Evolutionary conservation across 768 basidiomycete genomes (phyloP).

Genomic region (Favolaschia claudopus): DNA sequence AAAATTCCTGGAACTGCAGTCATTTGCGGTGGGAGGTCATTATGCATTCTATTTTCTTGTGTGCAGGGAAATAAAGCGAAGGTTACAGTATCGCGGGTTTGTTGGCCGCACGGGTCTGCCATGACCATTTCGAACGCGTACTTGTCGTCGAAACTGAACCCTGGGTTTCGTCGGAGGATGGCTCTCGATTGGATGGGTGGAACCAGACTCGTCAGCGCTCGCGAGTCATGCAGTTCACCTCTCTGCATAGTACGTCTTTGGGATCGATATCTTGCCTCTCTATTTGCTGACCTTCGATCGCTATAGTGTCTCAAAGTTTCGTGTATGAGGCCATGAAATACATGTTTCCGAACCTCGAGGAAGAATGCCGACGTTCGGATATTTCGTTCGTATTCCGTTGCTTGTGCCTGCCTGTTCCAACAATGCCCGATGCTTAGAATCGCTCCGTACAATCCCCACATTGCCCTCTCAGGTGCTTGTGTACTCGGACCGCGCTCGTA

Average conservation of each 20-base stretch:
- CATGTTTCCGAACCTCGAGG: conserved; percentile 30
- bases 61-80: no score
- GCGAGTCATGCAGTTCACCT: conserved; percentile 36
- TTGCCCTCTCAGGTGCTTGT: no score
- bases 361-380: conserved; percentile 24
- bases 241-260: conserved; percentile 29
- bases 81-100: conserved; percentile 41
- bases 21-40: conserved; percentile 26
- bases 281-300: neutral
- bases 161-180: conserved; percentile 33
- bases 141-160: conserved; percentile 41
- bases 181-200: conserved; percentile 27
- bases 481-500: no score
- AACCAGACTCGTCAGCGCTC: conserved; percentile 21
- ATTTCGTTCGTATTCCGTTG: conserved; percentile 13
- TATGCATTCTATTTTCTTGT: no score
- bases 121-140: conserved; percentile 41
- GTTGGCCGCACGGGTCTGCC: conserved; percentile 38
- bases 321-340: conserved; percentile 18
- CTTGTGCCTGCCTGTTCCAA: neutral
- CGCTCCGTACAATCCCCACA: no score
- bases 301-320: conserved; percentile 24
- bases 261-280: neutral
- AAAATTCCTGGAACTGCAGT: conserved; percentile 17
- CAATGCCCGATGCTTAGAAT: no score